A percentile compares a stretch with the other conserved stretches of the same genome.
Evolutionary conservation across 2,329 filamentous ascomycete genomes (phyloP).

Genomic region (Myotisia sp.): DNA sequence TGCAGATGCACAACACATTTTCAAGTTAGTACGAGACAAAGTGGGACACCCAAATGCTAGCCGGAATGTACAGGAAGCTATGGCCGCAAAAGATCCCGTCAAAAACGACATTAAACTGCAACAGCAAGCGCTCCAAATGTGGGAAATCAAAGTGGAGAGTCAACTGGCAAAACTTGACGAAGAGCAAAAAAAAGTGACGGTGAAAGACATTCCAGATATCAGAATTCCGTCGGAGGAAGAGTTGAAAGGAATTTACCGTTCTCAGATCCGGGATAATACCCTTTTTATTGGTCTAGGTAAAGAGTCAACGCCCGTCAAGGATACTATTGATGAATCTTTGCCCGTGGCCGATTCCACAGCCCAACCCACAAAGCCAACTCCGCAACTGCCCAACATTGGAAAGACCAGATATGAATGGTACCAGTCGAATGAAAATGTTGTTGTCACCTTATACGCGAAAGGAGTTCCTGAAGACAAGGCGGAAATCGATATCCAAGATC

Average conservation of each 20-base stretch:
- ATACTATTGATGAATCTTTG: not conserved
- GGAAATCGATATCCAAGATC: conserved; percentile 37
- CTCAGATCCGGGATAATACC: conserved; percentile 17
- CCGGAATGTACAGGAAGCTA: conserved; percentile 17
- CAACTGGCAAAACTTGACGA: conserved; percentile 40
- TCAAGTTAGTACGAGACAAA: conserved; percentile 41
- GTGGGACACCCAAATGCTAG: conserved; percentile 24
- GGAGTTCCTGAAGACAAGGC: conserved; percentile 45
- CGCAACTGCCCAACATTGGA: conserved; percentile 31
- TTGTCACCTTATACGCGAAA: conserved; percentile 52
- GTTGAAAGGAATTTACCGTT: conserved; percentile 22
- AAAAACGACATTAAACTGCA: conserved; percentile 11
- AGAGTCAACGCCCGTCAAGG: not conserved
- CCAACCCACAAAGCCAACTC: conserved; percentile 5
- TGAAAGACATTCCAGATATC: conserved; percentile 41
- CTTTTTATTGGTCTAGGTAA: conserved; percentile 7
- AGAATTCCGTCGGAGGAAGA: conserved; percentile 30
- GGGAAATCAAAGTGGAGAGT: conserved; percentile 41
- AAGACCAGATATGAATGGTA: conserved; percentile 59
- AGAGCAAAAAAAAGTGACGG: conserved; percentile 30
- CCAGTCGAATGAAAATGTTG: conserved; percentile 46
- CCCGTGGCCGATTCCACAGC: not conserved
- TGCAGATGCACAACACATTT: conserved; percentile 60
- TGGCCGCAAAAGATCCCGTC: conserved; percentile 12
- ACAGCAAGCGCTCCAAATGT: conserved; percentile 37